phyloP scores from a whole-genome alignment of 2,329 filamentous ascomycete genomes.

The Aspergillus sp. region DNA sequence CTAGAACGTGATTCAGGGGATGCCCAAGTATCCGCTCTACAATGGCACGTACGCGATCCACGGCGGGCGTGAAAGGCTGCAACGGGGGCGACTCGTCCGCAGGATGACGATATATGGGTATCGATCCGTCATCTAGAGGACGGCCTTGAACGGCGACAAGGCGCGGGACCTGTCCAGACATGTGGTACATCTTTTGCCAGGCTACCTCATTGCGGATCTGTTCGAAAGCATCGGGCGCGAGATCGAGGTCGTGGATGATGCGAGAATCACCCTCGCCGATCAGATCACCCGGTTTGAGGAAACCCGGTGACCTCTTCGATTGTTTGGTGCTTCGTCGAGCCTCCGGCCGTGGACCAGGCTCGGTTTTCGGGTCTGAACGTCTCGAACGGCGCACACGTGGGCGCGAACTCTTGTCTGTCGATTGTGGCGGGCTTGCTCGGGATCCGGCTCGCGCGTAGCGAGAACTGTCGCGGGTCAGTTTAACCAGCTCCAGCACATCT shows the following conservation, averaged over 20 bases:
- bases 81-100: conserved; percentile 82
- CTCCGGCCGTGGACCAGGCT: conserved; percentile 11
- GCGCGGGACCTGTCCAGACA: conserved; percentile 85
- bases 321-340: conserved; percentile 21
- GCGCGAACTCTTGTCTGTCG: conserved; percentile 22
- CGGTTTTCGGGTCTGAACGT: conserved; percentile 20
- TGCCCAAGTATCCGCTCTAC: conserved; percentile 76
- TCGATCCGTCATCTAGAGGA: conserved; percentile 63
- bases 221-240: conserved; percentile 62
- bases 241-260: conserved; percentile 69
- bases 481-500: conserved; percentile 20
- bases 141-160: conserved; percentile 86
- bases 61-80: conserved; percentile 70
- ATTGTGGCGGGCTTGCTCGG: background rate
- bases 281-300: conserved; percentile 50
- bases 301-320: conserved; percentile 19
- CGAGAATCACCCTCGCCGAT: conserved; percentile 81
- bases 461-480: conserved; percentile 18
- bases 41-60: conserved; percentile 64
- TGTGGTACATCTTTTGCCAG: conserved; percentile 92
- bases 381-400: conserved; percentile 26
- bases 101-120: conserved; percentile 93
- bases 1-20: conserved; percentile 82
- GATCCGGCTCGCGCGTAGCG: conserved; percentile 11
- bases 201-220: conserved; percentile 70